Base-by-base conservation (phyloP, 345 rosid species). In the Hevea brasiliensis region DNA sequence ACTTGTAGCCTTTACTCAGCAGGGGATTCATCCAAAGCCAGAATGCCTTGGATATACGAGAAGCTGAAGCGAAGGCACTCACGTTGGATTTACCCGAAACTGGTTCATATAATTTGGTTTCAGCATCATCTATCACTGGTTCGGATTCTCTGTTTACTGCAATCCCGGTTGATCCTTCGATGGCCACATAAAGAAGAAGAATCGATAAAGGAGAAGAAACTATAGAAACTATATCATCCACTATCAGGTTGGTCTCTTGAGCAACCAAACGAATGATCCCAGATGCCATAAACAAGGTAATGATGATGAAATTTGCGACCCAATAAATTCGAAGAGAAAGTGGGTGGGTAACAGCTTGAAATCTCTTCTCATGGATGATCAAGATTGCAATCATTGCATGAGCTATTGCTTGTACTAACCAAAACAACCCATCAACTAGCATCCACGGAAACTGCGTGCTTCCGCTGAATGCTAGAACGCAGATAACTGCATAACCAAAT, bases 21-120 rank as follows among this genome's bases (percentile, higher is more conserved):
- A 94, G 73, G 17, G 97, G 97, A 79, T 90, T 94, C 90, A 94
- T 89, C 98, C 97, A 94, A 37, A 94, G 41, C 98, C 95, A 94
- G 47, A 94, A 92, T 68, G 80, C 72, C 70, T 85, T 92, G 2
- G 97, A 92, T 45, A 87, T 3, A 27, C 68, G 35, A 0, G 97
- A 85, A 72, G 98, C 98, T 13, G 95, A 83, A 72, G 97, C 95
- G 50, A 86, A 92, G 37, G 79, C 83, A 64, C 82, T 85, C 29
- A 85, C 89, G 53, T 65, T 83, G 59, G 87, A 63, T 77, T 89
- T 85, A 32, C 50, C 79, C 82, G 76, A 54, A 57, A 82, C 84
- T 20, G 66, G 79, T 48, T 87, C 90, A 67, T 67, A 37, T 53
- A 74, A 65, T 61, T 70, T 76, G 53, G 76, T 77, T 67, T 66